Evolutionary conservation across 305 asterid genomes (phyloP).

Genomic region (Fraxinus floribunda): DNA sequence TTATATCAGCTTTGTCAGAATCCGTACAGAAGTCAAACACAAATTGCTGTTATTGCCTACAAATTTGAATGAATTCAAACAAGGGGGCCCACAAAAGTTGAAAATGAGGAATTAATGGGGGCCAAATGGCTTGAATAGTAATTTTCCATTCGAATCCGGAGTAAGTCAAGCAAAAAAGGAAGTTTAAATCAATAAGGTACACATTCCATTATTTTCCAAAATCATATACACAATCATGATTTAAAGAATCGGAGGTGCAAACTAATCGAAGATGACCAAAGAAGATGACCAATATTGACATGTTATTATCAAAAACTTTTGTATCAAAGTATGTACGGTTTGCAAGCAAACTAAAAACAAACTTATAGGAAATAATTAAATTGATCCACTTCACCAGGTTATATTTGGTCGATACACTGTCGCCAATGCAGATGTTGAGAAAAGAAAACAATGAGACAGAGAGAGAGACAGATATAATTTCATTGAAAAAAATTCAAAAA

Average conservation of each 20-base stretch:
- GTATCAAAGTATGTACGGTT: neutral
- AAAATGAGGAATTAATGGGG: neutral
- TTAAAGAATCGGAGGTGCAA: neutral
- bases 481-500: neutral
- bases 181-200: neutral
- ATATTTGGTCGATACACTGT: neutral
- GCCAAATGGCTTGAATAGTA: neutral
- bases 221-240: neutral
- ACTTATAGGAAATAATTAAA: conserved; percentile 45
- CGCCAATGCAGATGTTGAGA: neutral
- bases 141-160: neutral
- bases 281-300: neutral
- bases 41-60: neutral
- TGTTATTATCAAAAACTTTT: neutral
- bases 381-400: conserved; percentile 94
- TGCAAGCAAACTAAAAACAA: neutral
- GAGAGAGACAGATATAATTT: neutral
- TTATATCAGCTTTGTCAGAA: neutral
- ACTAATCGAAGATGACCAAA: neutral
- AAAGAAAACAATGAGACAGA: neutral
- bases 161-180: conserved; percentile 13
- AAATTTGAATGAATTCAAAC: neutral
- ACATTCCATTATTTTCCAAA: neutral
- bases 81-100: neutral
- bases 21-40: neutral